Percentiles rank a stretch among this genome's conserved stretches.
Conservation (phyloP, 2,329 filamentous ascomycete genomes). For the Exophiala aquamarina region DNA sequence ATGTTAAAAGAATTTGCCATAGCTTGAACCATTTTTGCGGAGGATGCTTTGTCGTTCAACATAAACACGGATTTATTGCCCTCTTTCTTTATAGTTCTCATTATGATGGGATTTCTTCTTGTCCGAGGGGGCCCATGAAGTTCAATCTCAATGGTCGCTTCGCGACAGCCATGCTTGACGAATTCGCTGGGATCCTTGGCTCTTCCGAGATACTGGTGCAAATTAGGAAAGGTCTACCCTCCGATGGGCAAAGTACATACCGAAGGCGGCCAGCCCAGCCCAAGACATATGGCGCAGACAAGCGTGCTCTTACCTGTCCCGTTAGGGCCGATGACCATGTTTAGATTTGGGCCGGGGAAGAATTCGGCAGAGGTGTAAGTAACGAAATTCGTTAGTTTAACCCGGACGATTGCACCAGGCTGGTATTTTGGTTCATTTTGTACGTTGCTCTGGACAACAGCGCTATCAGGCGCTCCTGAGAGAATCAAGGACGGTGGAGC, state of each 20-base stretch:
- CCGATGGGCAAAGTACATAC: constrained; percentile 35
- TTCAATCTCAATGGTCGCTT: constrained; percentile 87
- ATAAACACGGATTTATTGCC: constrained; percentile 79
- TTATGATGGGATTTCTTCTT: constrained; percentile 68
- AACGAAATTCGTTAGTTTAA: constrained; percentile 85
- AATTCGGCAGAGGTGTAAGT: constrained; percentile 94
- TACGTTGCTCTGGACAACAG: neutral
- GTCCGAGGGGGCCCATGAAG: constrained; percentile 56
- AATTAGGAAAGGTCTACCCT: constrained; percentile 11
- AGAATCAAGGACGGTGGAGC: neutral
- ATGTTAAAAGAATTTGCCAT: constrained; percentile 75
- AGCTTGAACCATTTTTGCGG: constrained; percentile 63
- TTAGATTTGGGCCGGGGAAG: constrained; percentile 84
- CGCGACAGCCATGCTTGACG: constrained; percentile 81
- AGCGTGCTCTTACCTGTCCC: constrained; percentile 97
- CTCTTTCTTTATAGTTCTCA: constrained; percentile 74
- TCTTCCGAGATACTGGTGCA: constrained; percentile 69
- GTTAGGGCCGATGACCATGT: constrained; percentile 99
- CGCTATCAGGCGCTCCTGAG: neutral
- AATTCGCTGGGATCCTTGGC: constrained; percentile 84
- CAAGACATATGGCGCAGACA: constrained; percentile 93
- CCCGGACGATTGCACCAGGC: constrained; percentile 83
- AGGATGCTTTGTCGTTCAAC: constrained; percentile 65
- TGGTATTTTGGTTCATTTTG: constrained; percentile 41
- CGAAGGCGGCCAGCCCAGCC: constrained; percentile 76